Evolutionary conservation across 2,329 filamentous ascomycete genomes (phyloP).

Genomic region (Colletotrichum karsti): DNA sequence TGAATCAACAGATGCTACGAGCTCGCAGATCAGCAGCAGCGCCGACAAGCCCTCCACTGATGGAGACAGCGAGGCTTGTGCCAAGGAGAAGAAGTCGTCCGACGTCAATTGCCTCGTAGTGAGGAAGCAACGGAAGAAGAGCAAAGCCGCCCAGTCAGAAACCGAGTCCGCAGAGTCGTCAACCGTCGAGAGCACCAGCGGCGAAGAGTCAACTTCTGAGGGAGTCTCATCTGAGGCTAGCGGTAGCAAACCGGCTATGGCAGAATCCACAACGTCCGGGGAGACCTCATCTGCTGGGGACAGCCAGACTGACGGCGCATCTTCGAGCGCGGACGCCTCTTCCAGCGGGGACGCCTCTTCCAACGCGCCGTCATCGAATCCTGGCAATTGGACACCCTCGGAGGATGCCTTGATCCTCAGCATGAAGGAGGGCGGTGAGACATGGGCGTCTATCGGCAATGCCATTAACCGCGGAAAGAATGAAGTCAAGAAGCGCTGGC

Average conservation of each 20-base stretch:
- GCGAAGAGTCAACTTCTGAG: background rate
- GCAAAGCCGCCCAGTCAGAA: background rate
- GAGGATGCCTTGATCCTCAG: conserved; percentile 43
- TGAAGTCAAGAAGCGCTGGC: conserved; percentile 42
- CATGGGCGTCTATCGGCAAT: conserved; percentile 41
- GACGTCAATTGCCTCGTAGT: background rate
- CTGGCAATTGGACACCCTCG: conserved; percentile 41
- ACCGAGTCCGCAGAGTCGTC: background rate
- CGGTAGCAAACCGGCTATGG: background rate
- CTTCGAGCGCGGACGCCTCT: background rate
- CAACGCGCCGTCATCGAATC: background rate
- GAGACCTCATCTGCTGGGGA: conserved; percentile 11
- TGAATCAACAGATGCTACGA: conserved; percentile 3
- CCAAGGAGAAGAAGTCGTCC: background rate
- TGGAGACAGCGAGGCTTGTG: background rate
- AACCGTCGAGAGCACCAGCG: background rate
- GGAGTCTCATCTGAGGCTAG: background rate
- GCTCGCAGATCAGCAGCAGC: conserved; percentile 5
- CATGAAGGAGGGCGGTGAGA: conserved; percentile 41
- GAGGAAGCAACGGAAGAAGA: background rate
- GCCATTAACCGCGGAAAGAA: conserved; percentile 37
- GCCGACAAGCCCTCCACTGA: background rate
- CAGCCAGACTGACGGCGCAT: background rate
- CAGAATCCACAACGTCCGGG: background rate
- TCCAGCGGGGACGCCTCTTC: background rate